Evolutionary conservation across 495 filamentous ascomycete species (phyloP).

Genomic region (Neurospora tetraspora): DNA sequence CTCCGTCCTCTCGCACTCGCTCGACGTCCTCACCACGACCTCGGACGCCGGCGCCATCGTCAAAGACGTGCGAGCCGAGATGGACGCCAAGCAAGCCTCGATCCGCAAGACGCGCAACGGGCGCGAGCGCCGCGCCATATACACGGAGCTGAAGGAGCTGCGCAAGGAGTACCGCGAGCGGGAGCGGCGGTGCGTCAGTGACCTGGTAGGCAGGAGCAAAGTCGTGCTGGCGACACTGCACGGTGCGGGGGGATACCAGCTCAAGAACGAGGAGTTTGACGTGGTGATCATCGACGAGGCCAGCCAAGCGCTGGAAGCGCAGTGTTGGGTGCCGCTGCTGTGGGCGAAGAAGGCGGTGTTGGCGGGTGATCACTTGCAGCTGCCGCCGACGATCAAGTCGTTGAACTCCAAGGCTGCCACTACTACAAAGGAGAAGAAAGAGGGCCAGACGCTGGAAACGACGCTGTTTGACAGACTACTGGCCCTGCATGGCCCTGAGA

Average conservation of each 20-base stretch:
- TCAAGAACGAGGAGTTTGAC: constrained; percentile 75
- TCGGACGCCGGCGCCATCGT: constrained; percentile 85
- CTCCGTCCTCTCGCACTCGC: constrained; percentile 75
- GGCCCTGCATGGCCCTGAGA: constrained; percentile 62
- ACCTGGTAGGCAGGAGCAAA: constrained; percentile 64
- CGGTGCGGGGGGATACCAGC: constrained; percentile 79
- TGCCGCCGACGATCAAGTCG: constrained; percentile 91
- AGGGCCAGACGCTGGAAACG: constrained; percentile 56
- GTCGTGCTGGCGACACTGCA: constrained; percentile 90
- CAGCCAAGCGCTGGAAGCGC: constrained; percentile 89
- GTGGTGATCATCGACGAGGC: constrained; percentile 94
- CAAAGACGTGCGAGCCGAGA: constrained; percentile 82
- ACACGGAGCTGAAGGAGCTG: constrained; percentile 72
- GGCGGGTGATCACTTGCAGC: constrained; percentile 87
- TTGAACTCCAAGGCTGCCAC: constrained; percentile 45
- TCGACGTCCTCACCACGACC: constrained; percentile 87
- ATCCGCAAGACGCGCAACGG: constrained; percentile 80
- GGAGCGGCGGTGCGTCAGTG: constrained; percentile 68
- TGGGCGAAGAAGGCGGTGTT: constrained; percentile 75
- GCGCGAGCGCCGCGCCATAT: constrained; percentile 70
- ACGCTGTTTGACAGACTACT: constrained; percentile 90
- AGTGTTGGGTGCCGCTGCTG: constrained; percentile 93
- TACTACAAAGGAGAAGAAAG: constrained; percentile 15
- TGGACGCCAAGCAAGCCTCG: constrained; percentile 83
- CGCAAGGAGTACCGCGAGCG: constrained; percentile 82